Conservation (phyloP, 1,284 basidiomycete species). For the Coriolopsis trogii region DNA sequence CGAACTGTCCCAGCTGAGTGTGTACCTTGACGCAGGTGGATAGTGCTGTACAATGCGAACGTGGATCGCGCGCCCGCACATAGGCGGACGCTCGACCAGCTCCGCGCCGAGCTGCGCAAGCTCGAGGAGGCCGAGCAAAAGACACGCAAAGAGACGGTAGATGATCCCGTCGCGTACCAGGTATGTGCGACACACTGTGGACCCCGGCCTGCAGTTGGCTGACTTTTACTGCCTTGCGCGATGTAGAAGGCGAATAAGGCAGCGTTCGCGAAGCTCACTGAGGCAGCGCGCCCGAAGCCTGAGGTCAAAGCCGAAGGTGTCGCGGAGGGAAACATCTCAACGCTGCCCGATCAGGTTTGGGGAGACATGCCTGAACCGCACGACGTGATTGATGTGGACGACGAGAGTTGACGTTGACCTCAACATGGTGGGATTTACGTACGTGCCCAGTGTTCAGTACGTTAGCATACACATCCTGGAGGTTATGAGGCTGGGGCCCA, state of each 20-base stretch:
- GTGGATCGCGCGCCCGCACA: constrained; percentile 54
- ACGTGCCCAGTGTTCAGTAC: no score
- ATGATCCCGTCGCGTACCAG: constrained; percentile 49
- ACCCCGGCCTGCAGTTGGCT: neutral
- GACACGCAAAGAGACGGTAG: constrained; percentile 41
- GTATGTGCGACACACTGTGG: constrained; percentile 36
- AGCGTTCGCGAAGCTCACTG: constrained; percentile 47
- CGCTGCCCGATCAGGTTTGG: neutral
- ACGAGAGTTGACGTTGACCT: no score
- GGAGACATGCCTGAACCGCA: neutral
- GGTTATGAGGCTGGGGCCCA: no score
- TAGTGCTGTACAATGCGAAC: constrained; percentile 71
- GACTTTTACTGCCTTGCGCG: neutral
- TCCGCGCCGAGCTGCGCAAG: constrained; percentile 54
- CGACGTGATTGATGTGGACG: neutral
- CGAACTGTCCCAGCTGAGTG: neutral
- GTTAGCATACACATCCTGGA: no score
- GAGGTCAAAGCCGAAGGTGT: neutral
- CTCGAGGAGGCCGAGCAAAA: constrained; percentile 57
- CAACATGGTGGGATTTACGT: no score
- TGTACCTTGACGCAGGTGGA: constrained; percentile 50
- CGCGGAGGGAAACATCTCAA: neutral
- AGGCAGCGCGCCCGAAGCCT: constrained; percentile 42
- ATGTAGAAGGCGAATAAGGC: constrained; percentile 46
- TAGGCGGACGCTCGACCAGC: constrained; percentile 49